Evolutionary conservation across 1,284 basidiomycete genomes (phyloP).

Genomic region (Cryptococcus sp.): DNA sequence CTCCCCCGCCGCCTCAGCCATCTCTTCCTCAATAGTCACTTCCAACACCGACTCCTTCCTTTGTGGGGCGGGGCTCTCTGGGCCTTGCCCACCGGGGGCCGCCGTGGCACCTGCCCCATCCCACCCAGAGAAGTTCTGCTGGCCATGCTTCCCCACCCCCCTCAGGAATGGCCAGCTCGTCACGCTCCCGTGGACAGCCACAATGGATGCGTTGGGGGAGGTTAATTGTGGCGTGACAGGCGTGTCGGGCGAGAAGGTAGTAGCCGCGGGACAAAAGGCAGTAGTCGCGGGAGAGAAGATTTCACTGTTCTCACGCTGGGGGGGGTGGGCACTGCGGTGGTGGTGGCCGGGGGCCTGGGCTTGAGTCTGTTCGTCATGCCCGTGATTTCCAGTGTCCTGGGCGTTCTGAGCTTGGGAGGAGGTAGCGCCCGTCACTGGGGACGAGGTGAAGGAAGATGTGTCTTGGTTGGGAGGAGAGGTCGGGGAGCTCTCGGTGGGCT

Average conservation of each 20-base stretch:
- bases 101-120: not conserved
- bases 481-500: no score
- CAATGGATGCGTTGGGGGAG: conserved; percentile 6
- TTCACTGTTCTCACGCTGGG: not conserved
- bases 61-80: not conserved
- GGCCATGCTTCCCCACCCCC: conserved; percentile 3
- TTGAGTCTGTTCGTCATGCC: no score
- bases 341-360: no score
- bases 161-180: conserved; percentile 6
- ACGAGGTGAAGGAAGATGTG: no score
- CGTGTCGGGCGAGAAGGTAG: not conserved
- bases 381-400: no score
- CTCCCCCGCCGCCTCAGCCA: not conserved
- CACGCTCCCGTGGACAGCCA: conserved; percentile 11
- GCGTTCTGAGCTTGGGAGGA: no score
- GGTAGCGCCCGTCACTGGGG: no score
- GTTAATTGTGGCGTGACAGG: conserved; percentile 3
- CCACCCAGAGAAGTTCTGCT: not conserved
- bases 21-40: not conserved
- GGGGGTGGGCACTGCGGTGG: no score
- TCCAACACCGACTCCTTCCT: not conserved
- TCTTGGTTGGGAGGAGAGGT: no score
- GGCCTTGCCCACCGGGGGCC: no score
- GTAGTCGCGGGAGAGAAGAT: conserved; percentile 2
- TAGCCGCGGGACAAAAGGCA: not conserved